Percentiles rank a stretch among this genome's conserved stretches.
Evolutionary conservation across 306 rosid species (phyloP).

Genomic region (Trifolium repens): DNA sequence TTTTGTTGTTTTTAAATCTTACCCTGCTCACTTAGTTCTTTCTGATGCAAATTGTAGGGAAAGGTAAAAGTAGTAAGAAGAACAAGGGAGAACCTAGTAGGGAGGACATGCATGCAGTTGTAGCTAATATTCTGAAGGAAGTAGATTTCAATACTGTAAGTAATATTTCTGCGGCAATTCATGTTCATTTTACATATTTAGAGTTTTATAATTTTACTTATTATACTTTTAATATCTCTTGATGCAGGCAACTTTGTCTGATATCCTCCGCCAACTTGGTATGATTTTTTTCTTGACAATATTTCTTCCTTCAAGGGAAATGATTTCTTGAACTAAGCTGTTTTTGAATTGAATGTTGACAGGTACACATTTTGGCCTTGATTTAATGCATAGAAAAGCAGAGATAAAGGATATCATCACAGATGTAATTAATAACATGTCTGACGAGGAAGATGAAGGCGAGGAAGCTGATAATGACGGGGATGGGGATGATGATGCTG

Average conservation of each 20-base stretch:
- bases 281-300: constrained; percentile 40
- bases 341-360: constrained; percentile 40
- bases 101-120: constrained; percentile 84
- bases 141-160: constrained; percentile 98
- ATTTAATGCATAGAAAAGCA: constrained; percentile 96
- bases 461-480: constrained; percentile 69
- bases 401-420: constrained; percentile 97
- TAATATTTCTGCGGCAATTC: constrained; percentile 7
- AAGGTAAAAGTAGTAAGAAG: constrained; percentile 82
- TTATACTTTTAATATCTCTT: constrained; percentile 25
- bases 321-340: constrained; percentile 26
- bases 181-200: constrained; percentile 18
- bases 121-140: constrained; percentile 86
- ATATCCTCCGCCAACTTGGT: constrained; percentile 97
- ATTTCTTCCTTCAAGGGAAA: neutral
- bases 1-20: neutral
- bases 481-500: constrained; percentile 59
- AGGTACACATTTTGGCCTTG: constrained; percentile 89
- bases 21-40: constrained; percentile 29
- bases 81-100: constrained; percentile 77
- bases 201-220: neutral
- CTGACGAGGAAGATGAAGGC: constrained; percentile 87
- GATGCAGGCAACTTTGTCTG: constrained; percentile 95
- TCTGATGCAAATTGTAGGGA: constrained; percentile 51
- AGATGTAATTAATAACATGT: constrained; percentile 94